These are phyloP conservation scores for Cytospora piceae DNA, from an alignment of 2,329 filamentous ascomycete genomes.

Conservation along the genomic window DNA sequence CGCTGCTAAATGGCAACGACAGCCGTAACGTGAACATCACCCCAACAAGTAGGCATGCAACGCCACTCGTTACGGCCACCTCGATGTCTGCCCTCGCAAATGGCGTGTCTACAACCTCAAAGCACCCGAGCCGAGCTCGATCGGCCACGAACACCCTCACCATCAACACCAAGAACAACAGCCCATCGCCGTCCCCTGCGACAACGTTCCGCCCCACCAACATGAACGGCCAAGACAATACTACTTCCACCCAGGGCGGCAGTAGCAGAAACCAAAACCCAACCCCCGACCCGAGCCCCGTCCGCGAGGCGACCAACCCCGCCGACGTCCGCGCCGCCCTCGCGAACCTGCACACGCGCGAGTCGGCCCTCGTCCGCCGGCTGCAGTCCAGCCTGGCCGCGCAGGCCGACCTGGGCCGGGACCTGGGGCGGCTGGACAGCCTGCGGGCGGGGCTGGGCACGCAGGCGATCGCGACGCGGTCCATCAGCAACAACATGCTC, in stretches of 20 bases:
- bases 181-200: constrained; percentile 19
- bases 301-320: constrained; percentile 74
- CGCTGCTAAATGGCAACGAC: constrained; percentile 26
- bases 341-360: constrained; percentile 73
- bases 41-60: constrained; percentile 47
- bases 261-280: constrained; percentile 29
- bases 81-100: constrained; percentile 54
- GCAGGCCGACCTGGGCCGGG: constrained; percentile 83
- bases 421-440: constrained; percentile 85
- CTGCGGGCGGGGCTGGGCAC: constrained; percentile 85
- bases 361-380: constrained; percentile 72
- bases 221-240: constrained; percentile 19
- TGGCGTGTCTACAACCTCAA: constrained; percentile 44
- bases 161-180: constrained; percentile 32
- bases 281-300: constrained; percentile 38
- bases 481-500: constrained; percentile 89
- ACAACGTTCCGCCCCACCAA: constrained; percentile 16
- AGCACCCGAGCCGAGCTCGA: constrained; percentile 29
- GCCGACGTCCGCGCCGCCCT: constrained; percentile 81
- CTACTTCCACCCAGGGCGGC: constrained; percentile 24
- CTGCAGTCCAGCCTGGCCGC: constrained; percentile 79
- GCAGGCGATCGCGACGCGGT: constrained; percentile 80
- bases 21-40: constrained; percentile 19
- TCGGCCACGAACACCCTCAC: constrained; percentile 31
- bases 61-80: constrained; percentile 41